Evolutionary conservation across 2,329 filamentous ascomycete genomes (phyloP), one percentile per base, ranked within the genome.

Genomic region (Ascomycota sp.): DNA sequence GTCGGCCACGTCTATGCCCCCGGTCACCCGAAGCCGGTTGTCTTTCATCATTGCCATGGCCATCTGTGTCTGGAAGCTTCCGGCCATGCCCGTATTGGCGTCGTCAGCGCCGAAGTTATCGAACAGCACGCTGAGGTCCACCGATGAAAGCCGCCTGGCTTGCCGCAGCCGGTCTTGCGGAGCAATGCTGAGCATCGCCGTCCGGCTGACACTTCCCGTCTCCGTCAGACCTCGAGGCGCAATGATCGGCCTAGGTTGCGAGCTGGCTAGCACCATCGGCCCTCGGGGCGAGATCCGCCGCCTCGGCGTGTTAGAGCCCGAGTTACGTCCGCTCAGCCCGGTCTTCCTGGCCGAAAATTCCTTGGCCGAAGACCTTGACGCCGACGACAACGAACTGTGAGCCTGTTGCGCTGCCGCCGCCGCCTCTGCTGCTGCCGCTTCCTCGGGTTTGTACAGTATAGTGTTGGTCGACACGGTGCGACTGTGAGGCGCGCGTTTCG

Each of bases 41-140:
- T 61, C 52, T 47, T 62, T 61, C 42, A 73, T 72, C 29, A 71
- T 67, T 0, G 74, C 75, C 56, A 77, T 70, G 7, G 69, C 75
- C 66, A 89, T 75, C 44, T 86, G 77, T 1, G 78, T 86, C 21
- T 75, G 75, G 44, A 91, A 85, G 30, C 77, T 85, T 7, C 74
- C 75, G 0, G 78, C 73, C 26, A 82, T 59, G 2, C 61, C 69
- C 11, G 63, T 68, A 13, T 75, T 58, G 22, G 71, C 66, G 22
- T 69, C 70, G 25, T 70, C 63, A 12, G 61, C 64, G 13, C 66
- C 65, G 17, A 51, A 42, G 15, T 71, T 68, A 31, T 89, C 82
- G 4, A 77, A 85, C 23, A 77, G 71, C 6, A 81, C 61, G 40
- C 78, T 76, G 27, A 81, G 57, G 33, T 81, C 76, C 25, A 81